A percentile compares a stretch with the other conserved stretches of the same genome.
Conservation (phyloP, 495 filamentous ascomycete species). For the Talaromyces wortmannii region DNA sequence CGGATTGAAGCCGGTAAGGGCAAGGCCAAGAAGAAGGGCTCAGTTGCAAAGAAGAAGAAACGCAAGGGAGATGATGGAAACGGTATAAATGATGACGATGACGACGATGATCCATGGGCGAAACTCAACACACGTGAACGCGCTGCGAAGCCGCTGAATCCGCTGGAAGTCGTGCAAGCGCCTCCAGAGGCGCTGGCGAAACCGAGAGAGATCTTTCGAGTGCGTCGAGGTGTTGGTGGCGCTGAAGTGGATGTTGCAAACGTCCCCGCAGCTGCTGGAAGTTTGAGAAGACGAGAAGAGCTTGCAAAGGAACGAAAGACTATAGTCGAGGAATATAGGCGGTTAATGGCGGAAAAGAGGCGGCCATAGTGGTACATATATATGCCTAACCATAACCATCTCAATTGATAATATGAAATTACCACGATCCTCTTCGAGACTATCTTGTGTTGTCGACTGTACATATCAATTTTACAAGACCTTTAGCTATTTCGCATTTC, state of each 20-base stretch:
- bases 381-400: neutral
- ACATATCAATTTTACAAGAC: too few species aligned
- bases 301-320: conserved; percentile 64
- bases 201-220: conserved; percentile 64
- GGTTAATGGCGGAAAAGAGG: conserved; percentile 67
- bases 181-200: conserved; percentile 66
- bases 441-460: too few species aligned
- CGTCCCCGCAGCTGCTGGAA: conserved; percentile 70
- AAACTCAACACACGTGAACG: conserved; percentile 54
- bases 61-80: conserved; percentile 32
- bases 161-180: conserved; percentile 75
- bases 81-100: conserved; percentile 29
- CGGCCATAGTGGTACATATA: conserved; percentile 8
- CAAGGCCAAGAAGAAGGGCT: conserved; percentile 52
- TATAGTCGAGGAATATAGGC: conserved; percentile 76
- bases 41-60: conserved; percentile 23
- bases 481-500: too few species aligned
- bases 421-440: too few species aligned
- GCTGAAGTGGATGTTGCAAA: conserved; percentile 65
- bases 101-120: conserved; percentile 77
- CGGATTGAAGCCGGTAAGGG: conserved; percentile 37
- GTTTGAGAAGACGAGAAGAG: conserved; percentile 76
- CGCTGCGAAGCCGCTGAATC: conserved; percentile 39
- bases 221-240: conserved; percentile 40
- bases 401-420: too few species aligned